Conservation (phyloP, 306 rosid genomes). For the Leucaena leucocephala region DNA sequence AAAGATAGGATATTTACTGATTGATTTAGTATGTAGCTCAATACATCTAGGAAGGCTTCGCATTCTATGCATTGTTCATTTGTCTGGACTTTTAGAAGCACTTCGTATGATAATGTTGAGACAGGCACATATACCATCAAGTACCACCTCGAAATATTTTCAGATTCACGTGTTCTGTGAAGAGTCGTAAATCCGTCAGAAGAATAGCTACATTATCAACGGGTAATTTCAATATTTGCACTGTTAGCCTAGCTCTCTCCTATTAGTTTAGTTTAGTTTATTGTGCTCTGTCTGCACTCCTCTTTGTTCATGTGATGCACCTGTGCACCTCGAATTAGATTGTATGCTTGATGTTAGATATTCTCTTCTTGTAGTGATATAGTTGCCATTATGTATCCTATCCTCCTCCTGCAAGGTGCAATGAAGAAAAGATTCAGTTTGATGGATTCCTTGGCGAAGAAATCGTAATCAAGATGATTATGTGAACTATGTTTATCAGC, state of each 20-base stretch:
- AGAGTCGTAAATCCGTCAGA: slow-evolving; percentile 50
- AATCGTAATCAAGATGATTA: slow-evolving; percentile 7
- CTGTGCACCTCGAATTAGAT: not conserved
- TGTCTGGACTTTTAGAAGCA: slow-evolving; percentile 1
- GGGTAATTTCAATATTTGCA: slow-evolving; percentile 49
- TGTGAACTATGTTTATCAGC: slow-evolving; percentile 16
- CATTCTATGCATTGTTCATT: slow-evolving; percentile 15
- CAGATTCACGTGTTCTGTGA: slow-evolving; percentile 52
- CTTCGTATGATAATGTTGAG: slow-evolving; percentile 36
- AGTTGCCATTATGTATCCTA: slow-evolving; percentile 16
- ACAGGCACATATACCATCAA: slow-evolving; percentile 63
- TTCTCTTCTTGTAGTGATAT: slow-evolving; percentile 14
- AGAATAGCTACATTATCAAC: slow-evolving; percentile 55
- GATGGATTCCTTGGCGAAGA: slow-evolving; percentile 13
- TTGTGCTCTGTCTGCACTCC: not conserved
- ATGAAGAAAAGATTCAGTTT: not conserved
- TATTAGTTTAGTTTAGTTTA: not conserved
- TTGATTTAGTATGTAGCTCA: slow-evolving; percentile 22
- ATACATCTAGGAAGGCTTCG: slow-evolving; percentile 12
- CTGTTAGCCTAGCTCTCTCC: not conserved
- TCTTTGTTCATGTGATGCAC: not conserved
- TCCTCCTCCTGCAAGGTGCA: not conserved
- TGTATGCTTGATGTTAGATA: slow-evolving; percentile 11
- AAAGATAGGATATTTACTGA: slow-evolving; percentile 21
- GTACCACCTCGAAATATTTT: slow-evolving; percentile 46